A percentile compares a stretch with the other conserved stretches of the same genome.
Conservation (phyloP, 2,329 filamentous ascomycete species). For the Cryphonectria naterciae region DNA sequence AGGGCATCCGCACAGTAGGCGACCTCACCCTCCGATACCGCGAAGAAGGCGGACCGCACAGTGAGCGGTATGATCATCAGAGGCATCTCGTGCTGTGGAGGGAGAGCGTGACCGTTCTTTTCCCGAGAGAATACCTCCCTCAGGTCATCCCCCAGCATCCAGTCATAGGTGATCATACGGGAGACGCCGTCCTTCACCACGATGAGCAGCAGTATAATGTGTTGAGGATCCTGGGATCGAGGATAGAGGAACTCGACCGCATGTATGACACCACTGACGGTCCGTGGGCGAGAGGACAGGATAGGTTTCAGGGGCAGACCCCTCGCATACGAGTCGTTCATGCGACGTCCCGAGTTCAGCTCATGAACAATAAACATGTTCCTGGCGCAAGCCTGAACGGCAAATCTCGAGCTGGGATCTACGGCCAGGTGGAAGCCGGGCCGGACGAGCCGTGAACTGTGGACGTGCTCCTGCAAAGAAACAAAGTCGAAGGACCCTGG, state of each 20-base stretch:
- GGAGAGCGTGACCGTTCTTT: conserved; percentile 54
- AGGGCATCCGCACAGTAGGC: conserved; percentile 60
- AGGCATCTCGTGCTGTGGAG: conserved; percentile 61
- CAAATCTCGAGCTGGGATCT: conserved; percentile 72
- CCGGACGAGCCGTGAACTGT: conserved; percentile 56
- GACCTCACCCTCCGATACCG: conserved; percentile 65
- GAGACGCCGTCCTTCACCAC: conserved; percentile 53
- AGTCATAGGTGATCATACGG: conserved; percentile 63
- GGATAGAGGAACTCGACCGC: conserved; percentile 87
- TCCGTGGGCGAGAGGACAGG: conserved; percentile 46
- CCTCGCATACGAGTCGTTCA: conserved; percentile 53
- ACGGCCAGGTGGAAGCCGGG: conserved; percentile 72
- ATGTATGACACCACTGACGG: conserved; percentile 74
- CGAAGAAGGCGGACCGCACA: conserved; percentile 70
- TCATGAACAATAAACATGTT: conserved; percentile 73
- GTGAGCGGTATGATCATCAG: conserved; percentile 73
- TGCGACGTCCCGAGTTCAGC: conserved; percentile 59
- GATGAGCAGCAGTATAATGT: conserved; percentile 77
- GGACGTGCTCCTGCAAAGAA: conserved; percentile 37
- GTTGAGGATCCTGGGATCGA: conserved; percentile 64
- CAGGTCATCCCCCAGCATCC: conserved; percentile 58
- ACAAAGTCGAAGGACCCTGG: conserved; percentile 61
- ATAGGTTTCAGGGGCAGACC: conserved; percentile 62
- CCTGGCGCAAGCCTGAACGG: conserved; percentile 73
- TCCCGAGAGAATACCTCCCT: conserved; percentile 49